These are phyloP conservation scores for Fraxinus paxiana DNA, from an alignment of 305 asterid species.

Conservation along the genomic window DNA sequence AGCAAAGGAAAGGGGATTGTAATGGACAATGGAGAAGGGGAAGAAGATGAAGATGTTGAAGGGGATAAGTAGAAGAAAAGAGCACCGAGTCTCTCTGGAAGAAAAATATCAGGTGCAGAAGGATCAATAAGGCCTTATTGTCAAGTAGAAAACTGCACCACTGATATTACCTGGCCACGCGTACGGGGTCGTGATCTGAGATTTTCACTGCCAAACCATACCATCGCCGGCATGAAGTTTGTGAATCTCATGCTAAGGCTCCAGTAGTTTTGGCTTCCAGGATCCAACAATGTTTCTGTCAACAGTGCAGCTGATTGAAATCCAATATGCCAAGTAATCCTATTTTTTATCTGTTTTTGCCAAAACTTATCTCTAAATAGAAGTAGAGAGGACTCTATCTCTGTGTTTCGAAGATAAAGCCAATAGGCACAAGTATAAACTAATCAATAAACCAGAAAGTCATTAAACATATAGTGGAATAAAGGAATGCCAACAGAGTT, in stretches of 20 bases:
- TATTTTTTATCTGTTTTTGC: constrained; percentile 12
- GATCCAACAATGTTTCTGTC: constrained; percentile 68
- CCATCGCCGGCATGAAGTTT: constrained; percentile 69
- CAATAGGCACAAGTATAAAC: constrained; percentile 7
- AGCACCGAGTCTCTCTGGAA: constrained; percentile 37
- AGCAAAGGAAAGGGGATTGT: constrained; percentile 50
- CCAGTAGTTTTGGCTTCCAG: constrained; percentile 51
- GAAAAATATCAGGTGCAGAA: constrained; percentile 37
- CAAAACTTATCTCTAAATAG: background rate
- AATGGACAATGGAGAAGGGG: constrained; percentile 33
- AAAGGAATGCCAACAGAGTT: background rate
- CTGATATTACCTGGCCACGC: constrained; percentile 38
- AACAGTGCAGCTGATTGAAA: constrained; percentile 89
- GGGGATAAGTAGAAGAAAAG: constrained; percentile 54
- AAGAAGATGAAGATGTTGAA: constrained; percentile 43
- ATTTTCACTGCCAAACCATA: constrained; percentile 44
- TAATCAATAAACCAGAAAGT: constrained; percentile 10
- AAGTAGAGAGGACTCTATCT: constrained; percentile 2
- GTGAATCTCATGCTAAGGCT: constrained; percentile 73
- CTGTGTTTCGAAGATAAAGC: constrained; percentile 1
- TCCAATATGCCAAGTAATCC: constrained; percentile 15
- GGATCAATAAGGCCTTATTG: constrained; percentile 50
- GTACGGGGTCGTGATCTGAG: too few relatives aligned
- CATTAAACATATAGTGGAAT: background rate
- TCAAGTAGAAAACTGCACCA: constrained; percentile 62